phyloP scores from a whole-genome alignment of 2,329 filamentous ascomycete species.

The Pyricularia sp. region DNA sequence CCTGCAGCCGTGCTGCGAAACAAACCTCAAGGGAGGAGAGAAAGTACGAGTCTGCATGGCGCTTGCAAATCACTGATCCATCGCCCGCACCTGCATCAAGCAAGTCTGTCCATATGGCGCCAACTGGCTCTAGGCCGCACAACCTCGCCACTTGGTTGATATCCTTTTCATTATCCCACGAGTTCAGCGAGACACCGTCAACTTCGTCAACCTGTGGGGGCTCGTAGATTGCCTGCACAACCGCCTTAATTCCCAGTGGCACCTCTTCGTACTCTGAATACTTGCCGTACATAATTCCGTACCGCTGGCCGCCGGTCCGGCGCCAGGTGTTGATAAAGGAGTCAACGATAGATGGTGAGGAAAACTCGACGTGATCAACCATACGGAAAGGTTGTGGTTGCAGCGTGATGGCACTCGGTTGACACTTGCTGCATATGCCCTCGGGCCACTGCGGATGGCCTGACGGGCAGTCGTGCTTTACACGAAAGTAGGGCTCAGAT shows the following conservation, averaged over 20 bases:
- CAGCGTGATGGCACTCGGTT: constrained; percentile 91
- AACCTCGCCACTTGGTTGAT: constrained; percentile 71
- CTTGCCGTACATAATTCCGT: constrained; percentile 85
- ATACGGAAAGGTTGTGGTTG: constrained; percentile 91
- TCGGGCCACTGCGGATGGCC: constrained; percentile 92
- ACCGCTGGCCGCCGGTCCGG: constrained; percentile 69
- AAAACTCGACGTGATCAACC: constrained; percentile 98
- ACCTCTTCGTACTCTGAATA: constrained; percentile 90
- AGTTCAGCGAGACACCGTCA: constrained; percentile 76
- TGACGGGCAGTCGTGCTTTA: constrained; percentile 80
- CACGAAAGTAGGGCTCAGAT: constrained; percentile 85
- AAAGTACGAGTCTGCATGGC: constrained; percentile 91
- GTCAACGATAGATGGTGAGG: constrained; percentile 75
- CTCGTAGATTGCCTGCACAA: constrained; percentile 96
- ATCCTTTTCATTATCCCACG: constrained; percentile 78
- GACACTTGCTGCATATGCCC: constrained; percentile 96
- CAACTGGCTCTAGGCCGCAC: constrained; percentile 81
- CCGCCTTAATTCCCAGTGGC: constrained; percentile 85
- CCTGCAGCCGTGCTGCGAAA: constrained; percentile 82
- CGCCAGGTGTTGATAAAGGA: constrained; percentile 90
- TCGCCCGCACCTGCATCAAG: constrained; percentile 72
- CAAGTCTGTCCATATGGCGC: constrained; percentile 91
- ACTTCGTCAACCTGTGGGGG: constrained; percentile 82
- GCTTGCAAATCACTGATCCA: constrained; percentile 85
- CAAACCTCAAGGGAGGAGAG: constrained; percentile 86